Percentiles rank a stretch among this genome's conserved stretches.
phyloP scores from a whole-genome alignment of 2,329 filamentous ascomycete species.

The Xylaria polymorpha region DNA sequence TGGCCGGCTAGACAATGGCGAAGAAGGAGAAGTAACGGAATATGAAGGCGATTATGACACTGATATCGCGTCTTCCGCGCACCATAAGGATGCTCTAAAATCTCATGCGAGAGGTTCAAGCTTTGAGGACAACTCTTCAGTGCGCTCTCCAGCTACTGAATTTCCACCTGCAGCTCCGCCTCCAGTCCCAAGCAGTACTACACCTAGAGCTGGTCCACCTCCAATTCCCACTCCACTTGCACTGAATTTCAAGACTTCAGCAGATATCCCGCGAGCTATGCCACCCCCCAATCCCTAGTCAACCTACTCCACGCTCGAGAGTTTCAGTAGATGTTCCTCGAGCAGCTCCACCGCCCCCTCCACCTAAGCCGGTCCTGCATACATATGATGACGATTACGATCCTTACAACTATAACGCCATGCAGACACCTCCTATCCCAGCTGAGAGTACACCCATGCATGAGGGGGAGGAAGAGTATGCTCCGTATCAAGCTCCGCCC shows the following conservation, averaged over 20 bases:
- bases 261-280: constrained; percentile 75
- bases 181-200: constrained; percentile 64
- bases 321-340: constrained; percentile 37
- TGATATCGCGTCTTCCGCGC: constrained; percentile 93
- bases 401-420: constrained; percentile 67
- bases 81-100: constrained; percentile 92
- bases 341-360: constrained; percentile 39
- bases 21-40: constrained; percentile 85
- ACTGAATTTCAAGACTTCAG: constrained; percentile 66
- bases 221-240: constrained; percentile 72
- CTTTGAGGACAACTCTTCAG: constrained; percentile 73
- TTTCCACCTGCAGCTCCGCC: constrained; percentile 62
- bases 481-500: constrained; percentile 58
- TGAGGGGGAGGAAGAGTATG: constrained; percentile 61
- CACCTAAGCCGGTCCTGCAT: constrained; percentile 39
- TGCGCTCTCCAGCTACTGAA: constrained; percentile 65
- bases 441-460: constrained; percentile 55
- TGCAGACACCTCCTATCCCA: constrained; percentile 44
- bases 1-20: constrained; percentile 63
- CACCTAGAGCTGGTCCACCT: constrained; percentile 71
- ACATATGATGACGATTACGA: constrained; percentile 74
- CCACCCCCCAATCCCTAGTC: constrained; percentile 39
- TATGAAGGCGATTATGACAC: constrained; percentile 99
- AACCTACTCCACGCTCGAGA: constrained; percentile 29
- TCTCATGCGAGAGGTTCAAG: constrained; percentile 82